Conservation (phyloP, 441 rosid genomes). For the Metrosideros polymorpha region DNA sequence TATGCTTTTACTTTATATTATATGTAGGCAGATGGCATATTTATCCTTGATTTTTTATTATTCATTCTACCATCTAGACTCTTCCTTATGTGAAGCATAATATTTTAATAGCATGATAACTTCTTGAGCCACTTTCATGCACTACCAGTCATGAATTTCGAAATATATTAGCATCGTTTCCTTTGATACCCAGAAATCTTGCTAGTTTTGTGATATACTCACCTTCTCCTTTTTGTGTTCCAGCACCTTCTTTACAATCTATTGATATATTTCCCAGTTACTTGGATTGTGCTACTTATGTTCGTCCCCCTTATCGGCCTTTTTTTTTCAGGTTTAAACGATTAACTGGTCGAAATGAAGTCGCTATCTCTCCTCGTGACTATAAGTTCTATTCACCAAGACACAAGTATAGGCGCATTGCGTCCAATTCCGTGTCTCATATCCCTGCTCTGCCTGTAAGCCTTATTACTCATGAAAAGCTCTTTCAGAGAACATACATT, state of each 20-base stretch:
- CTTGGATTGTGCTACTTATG: neutral
- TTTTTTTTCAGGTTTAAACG: constrained; percentile 61
- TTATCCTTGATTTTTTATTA: neutral
- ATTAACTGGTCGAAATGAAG: constrained; percentile 77
- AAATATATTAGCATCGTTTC: neutral
- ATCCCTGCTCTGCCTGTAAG: constrained; percentile 64
- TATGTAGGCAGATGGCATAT: neutral
- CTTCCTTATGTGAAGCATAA: neutral
- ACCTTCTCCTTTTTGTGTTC: neutral
- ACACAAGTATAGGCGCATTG: constrained; percentile 66
- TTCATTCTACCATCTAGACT: neutral
- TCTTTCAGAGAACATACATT: neutral
- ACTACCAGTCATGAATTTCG: neutral
- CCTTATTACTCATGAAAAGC: neutral
- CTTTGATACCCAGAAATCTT: neutral
- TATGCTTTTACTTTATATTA: neutral
- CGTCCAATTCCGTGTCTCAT: constrained; percentile 35
- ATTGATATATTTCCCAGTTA: neutral
- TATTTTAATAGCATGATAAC: neutral
- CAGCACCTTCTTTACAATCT: neutral
- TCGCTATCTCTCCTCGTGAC: constrained; percentile 61
- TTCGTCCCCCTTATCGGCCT: constrained; percentile 6
- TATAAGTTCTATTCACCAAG: constrained; percentile 88
- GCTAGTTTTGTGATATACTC: neutral
- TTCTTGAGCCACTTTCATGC: neutral